Conservation (phyloP, 495 filamentous ascomycete genomes). For the Trichoderma gamsii region DNA sequence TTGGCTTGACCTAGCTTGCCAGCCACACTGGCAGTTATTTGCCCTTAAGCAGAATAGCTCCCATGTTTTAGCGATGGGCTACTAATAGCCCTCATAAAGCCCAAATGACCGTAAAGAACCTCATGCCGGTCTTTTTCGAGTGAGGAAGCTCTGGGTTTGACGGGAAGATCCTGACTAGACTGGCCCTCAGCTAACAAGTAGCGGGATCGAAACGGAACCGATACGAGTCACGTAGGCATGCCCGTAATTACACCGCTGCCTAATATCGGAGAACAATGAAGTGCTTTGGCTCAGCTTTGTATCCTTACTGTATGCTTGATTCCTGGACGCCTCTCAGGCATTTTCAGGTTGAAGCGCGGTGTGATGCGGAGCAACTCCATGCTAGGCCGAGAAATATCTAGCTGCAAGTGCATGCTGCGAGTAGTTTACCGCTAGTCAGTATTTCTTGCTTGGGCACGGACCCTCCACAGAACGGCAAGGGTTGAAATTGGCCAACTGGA, state of each 20-base stretch:
- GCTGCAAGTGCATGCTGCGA: not conserved
- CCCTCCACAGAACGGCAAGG: slow-evolving; percentile 1
- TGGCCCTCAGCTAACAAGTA: not conserved
- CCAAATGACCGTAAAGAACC: not conserved
- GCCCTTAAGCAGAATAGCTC: not conserved
- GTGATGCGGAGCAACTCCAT: not conserved
- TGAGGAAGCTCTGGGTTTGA: not conserved
- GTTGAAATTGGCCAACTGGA: slow-evolving; percentile 31
- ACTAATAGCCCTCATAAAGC: not conserved
- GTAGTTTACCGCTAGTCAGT: not conserved
- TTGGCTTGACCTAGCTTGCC: not conserved
- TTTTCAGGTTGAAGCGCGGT: not conserved
- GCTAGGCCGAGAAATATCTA: not conserved
- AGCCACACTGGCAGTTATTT: not conserved
- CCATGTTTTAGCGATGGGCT: not conserved
- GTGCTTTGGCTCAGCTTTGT: not conserved
- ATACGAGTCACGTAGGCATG: not conserved
- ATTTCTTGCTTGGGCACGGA: not conserved
- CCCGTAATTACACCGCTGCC: too few species aligned
- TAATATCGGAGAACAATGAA: not conserved
- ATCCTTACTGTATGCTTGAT: not conserved
- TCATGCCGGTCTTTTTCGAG: not conserved
- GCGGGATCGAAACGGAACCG: not conserved
- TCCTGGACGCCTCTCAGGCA: not conserved
- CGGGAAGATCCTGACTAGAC: not conserved